Evolutionary conservation across 371 early-diverging fungal species (phyloP).

Genomic region (Nosema muscidifuracis): DNA sequence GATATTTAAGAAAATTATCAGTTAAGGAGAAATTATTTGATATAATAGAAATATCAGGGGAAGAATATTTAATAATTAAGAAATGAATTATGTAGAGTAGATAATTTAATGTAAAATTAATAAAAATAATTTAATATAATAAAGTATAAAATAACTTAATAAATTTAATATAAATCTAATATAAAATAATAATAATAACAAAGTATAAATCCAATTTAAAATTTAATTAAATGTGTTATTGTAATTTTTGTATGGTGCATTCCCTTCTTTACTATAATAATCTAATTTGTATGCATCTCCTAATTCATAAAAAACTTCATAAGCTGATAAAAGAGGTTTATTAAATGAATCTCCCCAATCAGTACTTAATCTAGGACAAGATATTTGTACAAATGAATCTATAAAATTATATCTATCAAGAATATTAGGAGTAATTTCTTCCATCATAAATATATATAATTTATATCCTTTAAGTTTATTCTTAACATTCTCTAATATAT

Average conservation of each 20-base stretch:
- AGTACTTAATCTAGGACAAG: constrained; percentile 91
- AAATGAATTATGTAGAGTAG: too few species aligned
- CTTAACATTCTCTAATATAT: constrained; percentile 69
- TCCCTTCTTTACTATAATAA: constrained; percentile 59
- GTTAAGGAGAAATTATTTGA: constrained; percentile 13
- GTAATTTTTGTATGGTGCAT: constrained; percentile 56
- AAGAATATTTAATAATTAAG: constrained; percentile 31
- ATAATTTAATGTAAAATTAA: too few species aligned
- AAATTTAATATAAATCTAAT: too few species aligned
- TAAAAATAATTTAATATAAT: too few species aligned
- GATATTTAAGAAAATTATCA: constrained; percentile 24
- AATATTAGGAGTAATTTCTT: constrained; percentile 57
- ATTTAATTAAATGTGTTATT: constrained; percentile 9
- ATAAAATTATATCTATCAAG: constrained; percentile 44
- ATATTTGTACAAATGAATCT: constrained; percentile 80
- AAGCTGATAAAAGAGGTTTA: constrained; percentile 85
- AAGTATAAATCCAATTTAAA: too few species aligned
- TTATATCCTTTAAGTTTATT: constrained; percentile 63
- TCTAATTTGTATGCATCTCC: constrained; percentile 59
- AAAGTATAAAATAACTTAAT: too few species aligned
- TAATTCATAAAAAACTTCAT: constrained; percentile 76
- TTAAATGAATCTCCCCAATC: constrained; percentile 96
- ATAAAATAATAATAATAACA: too few species aligned
- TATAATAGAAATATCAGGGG: constrained; percentile 36
- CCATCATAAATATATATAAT: constrained; percentile 52